Percentiles rank a stretch among this genome's conserved stretches.
These are phyloP conservation scores for Lentinula lateritia DNA, from an alignment of 768 basidiomycete genomes.

Conservation along the genomic window DNA sequence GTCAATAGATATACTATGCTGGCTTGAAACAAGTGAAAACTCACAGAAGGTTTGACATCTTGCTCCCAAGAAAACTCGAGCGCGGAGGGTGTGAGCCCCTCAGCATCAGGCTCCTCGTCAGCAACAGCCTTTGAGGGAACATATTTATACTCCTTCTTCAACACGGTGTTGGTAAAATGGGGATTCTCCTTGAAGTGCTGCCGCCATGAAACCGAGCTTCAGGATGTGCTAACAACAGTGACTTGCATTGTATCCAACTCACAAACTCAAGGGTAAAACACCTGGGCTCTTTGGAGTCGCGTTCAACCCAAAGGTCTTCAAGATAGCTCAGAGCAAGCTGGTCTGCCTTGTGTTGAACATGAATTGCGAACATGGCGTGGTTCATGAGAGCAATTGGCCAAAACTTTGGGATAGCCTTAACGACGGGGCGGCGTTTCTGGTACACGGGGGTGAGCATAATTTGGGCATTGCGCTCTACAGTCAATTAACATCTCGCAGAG, in stretches of 20 bases:
- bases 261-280: conserved; percentile 89
- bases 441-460: conserved; percentile 55
- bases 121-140: conserved; percentile 46
- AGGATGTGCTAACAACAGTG: not conserved
- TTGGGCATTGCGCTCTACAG: conserved; percentile 60
- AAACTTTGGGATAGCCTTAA: conserved; percentile 69
- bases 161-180: conserved; percentile 67
- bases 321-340: conserved; percentile 78
- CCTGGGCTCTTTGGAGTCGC: conserved; percentile 69
- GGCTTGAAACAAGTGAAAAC: not conserved
- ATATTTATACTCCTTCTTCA: conserved; percentile 83
- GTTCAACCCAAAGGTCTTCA: conserved; percentile 79
- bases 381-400: conserved; percentile 87
- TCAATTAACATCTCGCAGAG: not conserved
- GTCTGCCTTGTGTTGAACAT: conserved; percentile 71
- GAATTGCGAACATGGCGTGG: conserved; percentile 54
- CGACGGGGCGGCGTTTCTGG: conserved; percentile 61
- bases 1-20: not conserved
- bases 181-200: conserved; percentile 87
- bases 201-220: conserved; percentile 6
- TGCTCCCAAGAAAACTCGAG: conserved; percentile 78
- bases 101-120: conserved; percentile 55
- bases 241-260: conserved; percentile 27
- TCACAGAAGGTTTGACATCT: conserved; percentile 63
- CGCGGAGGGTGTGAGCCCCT: conserved; percentile 76